Percentiles rank a stretch among this genome's conserved stretches.
phyloP scores from a whole-genome alignment of 305 asterid genomes.

The Ajuga reptans region DNA sequence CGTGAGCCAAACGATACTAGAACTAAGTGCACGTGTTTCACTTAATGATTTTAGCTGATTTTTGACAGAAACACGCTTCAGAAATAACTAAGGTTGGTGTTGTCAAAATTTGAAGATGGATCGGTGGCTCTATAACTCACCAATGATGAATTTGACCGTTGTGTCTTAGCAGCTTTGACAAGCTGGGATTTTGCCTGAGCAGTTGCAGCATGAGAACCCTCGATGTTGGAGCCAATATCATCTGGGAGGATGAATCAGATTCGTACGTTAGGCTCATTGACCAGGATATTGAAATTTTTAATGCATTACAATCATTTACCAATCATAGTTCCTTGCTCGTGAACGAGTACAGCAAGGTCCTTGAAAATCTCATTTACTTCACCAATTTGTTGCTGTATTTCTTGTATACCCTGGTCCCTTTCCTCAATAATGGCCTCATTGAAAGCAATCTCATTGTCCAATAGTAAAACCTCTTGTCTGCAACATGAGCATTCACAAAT shows the following conservation, averaged over 20 bases:
- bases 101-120: neutral
- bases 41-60: neutral
- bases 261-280: conserved; percentile 9
- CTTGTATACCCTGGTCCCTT: conserved; percentile 88
- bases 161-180: conserved; percentile 82
- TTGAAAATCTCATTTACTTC: conserved; percentile 94
- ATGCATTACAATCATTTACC: conserved; percentile 36
- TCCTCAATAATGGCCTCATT: conserved; percentile 86
- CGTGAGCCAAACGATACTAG: neutral
- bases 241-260: conserved; percentile 31
- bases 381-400: conserved; percentile 85
- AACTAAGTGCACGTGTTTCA: neutral
- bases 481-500: conserved; percentile 23
- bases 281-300: neutral
- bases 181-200: conserved; percentile 80
- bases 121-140: conserved; percentile 27
- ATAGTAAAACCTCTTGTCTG: conserved; percentile 74
- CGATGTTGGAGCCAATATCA: conserved; percentile 77
- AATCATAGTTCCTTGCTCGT: conserved; percentile 85
- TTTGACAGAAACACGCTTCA: neutral
- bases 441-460: conserved; percentile 88
- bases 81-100: neutral
- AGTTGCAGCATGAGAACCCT: conserved; percentile 83
- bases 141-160: conserved; percentile 75
- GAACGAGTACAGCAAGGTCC: conserved; percentile 81